Percentiles rank a stretch among this genome's conserved stretches.
Conservation (phyloP, 352 stramenopile genomes). For the Globisporangium camurandrum region DNA sequence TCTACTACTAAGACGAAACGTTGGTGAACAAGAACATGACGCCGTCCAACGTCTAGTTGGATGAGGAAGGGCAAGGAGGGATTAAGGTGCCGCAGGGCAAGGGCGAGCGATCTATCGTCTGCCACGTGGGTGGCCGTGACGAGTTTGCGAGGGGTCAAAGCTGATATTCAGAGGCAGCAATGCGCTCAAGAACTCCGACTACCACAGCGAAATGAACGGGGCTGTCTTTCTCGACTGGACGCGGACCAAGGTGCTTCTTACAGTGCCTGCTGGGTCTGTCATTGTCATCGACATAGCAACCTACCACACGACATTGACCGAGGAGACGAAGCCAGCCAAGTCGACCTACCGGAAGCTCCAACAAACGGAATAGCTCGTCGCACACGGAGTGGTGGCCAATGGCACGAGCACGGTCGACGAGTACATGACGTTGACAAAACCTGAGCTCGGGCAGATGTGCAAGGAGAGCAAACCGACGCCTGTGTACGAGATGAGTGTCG, state of each 20-base stretch:
- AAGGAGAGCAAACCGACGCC: conserved; percentile 1
- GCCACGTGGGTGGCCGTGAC: conserved; percentile 9
- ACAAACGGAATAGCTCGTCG: neutral
- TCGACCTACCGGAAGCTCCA: neutral
- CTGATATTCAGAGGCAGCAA: conserved; percentile 20
- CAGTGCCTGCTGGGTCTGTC: neutral
- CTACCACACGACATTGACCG: neutral
- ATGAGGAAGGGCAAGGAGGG: conserved; percentile 11
- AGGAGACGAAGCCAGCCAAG: conserved; percentile 1
- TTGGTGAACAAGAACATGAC: conserved; percentile 16
- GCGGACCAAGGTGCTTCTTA: neutral
- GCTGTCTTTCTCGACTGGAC: conserved; percentile 18
- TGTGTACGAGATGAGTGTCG: neutral
- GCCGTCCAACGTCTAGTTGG: conserved; percentile 8
- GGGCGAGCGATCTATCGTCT: conserved; percentile 17
- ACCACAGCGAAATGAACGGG: conserved; percentile 24
- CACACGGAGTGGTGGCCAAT: neutral
- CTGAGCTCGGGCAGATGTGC: conserved; percentile 2
- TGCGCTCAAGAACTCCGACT: conserved; percentile 21
- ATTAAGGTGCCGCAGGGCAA: conserved; percentile 14
- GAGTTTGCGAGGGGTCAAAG: conserved; percentile 13
- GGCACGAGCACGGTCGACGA: neutral
- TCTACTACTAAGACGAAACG: conserved; percentile 17
- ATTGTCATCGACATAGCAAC: neutral
- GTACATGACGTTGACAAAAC: neutral